Conservation (phyloP, 1,139 yeast species). For the Candida sp. region DNA sequence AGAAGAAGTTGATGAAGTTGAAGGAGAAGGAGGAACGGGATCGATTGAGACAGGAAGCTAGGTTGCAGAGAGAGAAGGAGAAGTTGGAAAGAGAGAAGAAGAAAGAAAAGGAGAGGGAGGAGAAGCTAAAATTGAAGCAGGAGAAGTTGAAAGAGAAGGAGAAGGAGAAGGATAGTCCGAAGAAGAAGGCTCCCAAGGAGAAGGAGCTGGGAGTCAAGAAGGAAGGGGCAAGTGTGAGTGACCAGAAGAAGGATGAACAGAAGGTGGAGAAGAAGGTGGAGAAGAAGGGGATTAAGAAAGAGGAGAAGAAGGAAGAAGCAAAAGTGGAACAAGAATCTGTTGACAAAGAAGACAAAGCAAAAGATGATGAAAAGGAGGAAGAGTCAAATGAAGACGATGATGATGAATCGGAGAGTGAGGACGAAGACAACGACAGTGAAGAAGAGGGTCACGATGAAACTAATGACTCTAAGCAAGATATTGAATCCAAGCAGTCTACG, state of each 20-base stretch:
- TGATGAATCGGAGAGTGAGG: background rate
- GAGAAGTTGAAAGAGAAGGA: conserved; percentile 12
- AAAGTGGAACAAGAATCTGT: background rate
- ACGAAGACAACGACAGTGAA: background rate
- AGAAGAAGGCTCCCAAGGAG: conserved; percentile 5
- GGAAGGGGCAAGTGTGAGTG: conserved; percentile 4
- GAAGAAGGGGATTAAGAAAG: background rate
- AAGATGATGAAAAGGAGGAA: too few species aligned
- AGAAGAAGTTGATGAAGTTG: conserved; percentile 17
- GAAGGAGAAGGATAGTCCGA: conserved; percentile 16
- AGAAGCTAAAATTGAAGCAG: conserved; percentile 6
- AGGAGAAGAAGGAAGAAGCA: background rate
- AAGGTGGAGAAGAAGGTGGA: background rate
- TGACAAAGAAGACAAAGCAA: background rate
- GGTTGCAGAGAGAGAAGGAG: conserved; percentile 27
- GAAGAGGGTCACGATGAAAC: background rate
- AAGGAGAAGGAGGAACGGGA: conserved; percentile 9
- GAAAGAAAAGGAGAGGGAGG: conserved; percentile 16
- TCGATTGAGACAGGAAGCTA: conserved; percentile 13
- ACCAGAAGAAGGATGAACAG: conserved; percentile 1
- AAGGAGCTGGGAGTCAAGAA: conserved; percentile 15
- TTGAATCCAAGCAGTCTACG: background rate
- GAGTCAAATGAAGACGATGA: background rate
- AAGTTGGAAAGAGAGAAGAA: conserved; percentile 25
- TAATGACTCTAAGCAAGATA: background rate